phyloP scores from a whole-genome alignment of 2,329 filamentous ascomycete genomes.

The Cucurbitaria berberidis region DNA sequence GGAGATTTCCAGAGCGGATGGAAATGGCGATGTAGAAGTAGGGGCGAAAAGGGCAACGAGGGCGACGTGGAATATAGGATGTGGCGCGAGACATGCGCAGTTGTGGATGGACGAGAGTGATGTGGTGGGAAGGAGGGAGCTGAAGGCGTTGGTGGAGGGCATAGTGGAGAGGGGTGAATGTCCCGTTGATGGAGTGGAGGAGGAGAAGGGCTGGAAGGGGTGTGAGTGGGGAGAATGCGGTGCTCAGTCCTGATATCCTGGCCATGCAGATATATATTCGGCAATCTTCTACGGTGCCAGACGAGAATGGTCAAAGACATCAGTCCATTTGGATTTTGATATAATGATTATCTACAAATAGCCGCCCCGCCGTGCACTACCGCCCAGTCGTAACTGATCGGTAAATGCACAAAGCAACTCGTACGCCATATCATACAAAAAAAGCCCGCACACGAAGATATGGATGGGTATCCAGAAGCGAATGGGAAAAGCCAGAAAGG shows the following conservation, averaged over 20 bases:
- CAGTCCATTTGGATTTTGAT: too few species aligned
- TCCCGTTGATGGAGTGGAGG: conserved; percentile 7
- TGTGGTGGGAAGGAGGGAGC: neutral
- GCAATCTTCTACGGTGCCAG: too few species aligned
- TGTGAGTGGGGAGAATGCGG: conserved; percentile 19
- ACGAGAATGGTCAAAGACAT: too few species aligned
- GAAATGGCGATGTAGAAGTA: neutral
- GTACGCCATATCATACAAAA: conserved; percentile 11
- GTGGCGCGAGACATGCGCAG: conserved; percentile 14
- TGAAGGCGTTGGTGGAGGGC: conserved; percentile 2
- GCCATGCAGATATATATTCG: too few species aligned
- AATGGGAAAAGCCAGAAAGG: conserved; percentile 8
- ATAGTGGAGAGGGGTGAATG: conserved; percentile 10
- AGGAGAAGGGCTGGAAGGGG: conserved; percentile 12
- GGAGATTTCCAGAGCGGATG: conserved; percentile 25
- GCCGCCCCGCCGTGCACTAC: conserved; percentile 2
- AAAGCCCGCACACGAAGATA: conserved; percentile 6
- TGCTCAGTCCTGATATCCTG: conserved; percentile 21
- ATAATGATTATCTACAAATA: conserved; percentile 19
- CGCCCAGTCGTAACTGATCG: neutral
- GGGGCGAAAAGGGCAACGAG: neutral
- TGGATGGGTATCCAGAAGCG: conserved; percentile 24
- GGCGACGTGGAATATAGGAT: conserved; percentile 21
- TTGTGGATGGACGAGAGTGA: conserved; percentile 16
- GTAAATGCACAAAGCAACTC: neutral